These are phyloP conservation scores for Pythium grandisporangium DNA, from an alignment of 352 stramenopile genomes.

Conservation along the genomic window DNA sequence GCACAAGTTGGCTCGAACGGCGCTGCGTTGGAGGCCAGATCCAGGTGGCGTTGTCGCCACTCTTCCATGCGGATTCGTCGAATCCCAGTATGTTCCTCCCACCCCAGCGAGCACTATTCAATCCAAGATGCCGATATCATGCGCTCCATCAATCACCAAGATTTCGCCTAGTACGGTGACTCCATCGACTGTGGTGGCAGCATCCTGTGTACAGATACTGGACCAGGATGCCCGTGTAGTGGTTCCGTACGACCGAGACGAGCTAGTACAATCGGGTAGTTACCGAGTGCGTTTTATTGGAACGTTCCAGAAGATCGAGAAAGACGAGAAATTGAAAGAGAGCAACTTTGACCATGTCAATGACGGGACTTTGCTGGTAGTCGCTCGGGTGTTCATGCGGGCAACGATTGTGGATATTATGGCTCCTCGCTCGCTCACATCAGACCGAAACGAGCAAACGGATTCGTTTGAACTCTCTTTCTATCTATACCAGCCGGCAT, in stretches of 20 bases:
- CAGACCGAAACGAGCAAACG: conserved; percentile 30
- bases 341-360: no score
- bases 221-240: conserved; percentile 18
- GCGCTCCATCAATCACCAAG: conserved; percentile 6
- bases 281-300: no score
- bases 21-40: conserved; percentile 9
- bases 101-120: conserved; percentile 5
- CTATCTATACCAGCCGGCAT: conserved; percentile 43
- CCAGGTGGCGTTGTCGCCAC: conserved; percentile 6
- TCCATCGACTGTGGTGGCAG: conserved; percentile 5
- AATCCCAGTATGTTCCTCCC: no score
- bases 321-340: no score
- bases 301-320: no score
- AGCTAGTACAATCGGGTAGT: conserved; percentile 46
- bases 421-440: conserved; percentile 21
- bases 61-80: conserved; percentile 12
- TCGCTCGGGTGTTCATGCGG: conserved; percentile 45
- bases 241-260: conserved; percentile 36
- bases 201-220: conserved; percentile 38
- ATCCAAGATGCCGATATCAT: not conserved
- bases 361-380: conserved; percentile 45
- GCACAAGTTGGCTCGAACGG: conserved; percentile 1
- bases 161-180: conserved; percentile 13
- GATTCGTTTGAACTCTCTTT: conserved; percentile 54
- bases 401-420: conserved; percentile 21